Evolutionary conservation across 2,329 filamentous ascomycete species (phyloP).

Genomic region (Alternaria gansuensis): DNA sequence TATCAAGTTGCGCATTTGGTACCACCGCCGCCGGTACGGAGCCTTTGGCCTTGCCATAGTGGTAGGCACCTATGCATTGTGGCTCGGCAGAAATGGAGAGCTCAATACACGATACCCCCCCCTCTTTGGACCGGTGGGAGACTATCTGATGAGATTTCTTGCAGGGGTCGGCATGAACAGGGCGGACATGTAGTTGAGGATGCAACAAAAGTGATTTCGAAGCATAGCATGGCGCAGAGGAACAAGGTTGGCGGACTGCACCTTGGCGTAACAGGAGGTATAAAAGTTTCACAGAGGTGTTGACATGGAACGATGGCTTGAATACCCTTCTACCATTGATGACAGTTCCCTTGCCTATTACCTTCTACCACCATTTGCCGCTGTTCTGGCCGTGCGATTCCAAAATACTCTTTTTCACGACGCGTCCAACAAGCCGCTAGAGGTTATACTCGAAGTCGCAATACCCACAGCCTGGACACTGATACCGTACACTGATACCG

Average conservation of each 20-base stretch:
- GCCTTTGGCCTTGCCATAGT: conserved; percentile 63
- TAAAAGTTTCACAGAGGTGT: not conserved
- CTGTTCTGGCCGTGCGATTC: not conserved
- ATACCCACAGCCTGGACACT: not conserved
- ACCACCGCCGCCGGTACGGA: conserved; percentile 70
- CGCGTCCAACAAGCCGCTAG: not conserved
- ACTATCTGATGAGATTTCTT: conserved; percentile 30
- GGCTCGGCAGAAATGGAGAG: conserved; percentile 42
- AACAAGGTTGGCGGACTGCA: not conserved
- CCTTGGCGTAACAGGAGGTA: not conserved
- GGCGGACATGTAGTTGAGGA: not conserved
- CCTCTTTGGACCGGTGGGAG: conserved; percentile 28
- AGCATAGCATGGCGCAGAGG: conserved; percentile 16
- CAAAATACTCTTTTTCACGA: not conserved
- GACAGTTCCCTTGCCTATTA: not conserved
- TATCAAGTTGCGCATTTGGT: conserved; percentile 62
- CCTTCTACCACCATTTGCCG: not conserved
- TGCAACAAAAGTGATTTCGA: conserved; percentile 16
- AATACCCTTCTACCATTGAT: not conserved
- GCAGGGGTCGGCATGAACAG: conserved; percentile 10
- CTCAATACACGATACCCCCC: conserved; percentile 14
- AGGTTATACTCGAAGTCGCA: not conserved
- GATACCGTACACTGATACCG: not conserved
- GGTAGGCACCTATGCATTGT: conserved; percentile 49
- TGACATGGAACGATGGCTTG: not conserved